Evolutionary conservation across 2,329 filamentous ascomycete species (phyloP), one percentile per base, ranked within the genome.

Genomic region (Truncatella angustata): DNA sequence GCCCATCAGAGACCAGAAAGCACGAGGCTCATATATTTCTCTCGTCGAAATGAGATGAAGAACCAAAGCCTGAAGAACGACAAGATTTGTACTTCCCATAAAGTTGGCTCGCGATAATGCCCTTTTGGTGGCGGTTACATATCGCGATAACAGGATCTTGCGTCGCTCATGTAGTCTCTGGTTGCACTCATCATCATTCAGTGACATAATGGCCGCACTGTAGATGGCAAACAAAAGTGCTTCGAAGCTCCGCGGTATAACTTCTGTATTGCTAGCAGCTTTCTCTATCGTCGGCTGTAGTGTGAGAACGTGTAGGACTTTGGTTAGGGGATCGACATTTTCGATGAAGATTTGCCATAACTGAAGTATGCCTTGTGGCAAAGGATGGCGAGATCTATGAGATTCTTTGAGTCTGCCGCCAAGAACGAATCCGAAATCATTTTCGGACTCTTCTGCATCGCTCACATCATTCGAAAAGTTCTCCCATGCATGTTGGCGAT

Each of bases 51-150:
- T 58, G 30, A 82, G 61, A 48, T 75, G 79, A 0, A 84, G 64
- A 1, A 77, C 66, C 42, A 78, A 74, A 0, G 78, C 78, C 64
- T 84, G 80, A 14, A 84, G 59, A 1, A 81, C 72, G n/a, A 72
- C 66, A n/a, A 81, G 56, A 43, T 80, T 76, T 0, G 75, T 77
- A 0, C 78, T 76, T 23, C 72, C 73, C 5, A 84, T 66, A 37
- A 80, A 77, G 1, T 71, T 72, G 0, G 74, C 78, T 42, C 75
- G 77, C 14, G 77, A 68, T 7, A 84, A 67, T 2, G 79, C 76
- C 49, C 76, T 71, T 16, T 75, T 72, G 0, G 72, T 64, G 0
- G 72, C 79, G 28, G 68, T 59, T 23, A 72, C 67, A 47, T 74
- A 77, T 30, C 65, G 64, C 35, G 57, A 56, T 23, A 67, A 58